Conservation (phyloP, 495 filamentous ascomycete genomes). For the Pseudoneurospora amorphoporcata region DNA sequence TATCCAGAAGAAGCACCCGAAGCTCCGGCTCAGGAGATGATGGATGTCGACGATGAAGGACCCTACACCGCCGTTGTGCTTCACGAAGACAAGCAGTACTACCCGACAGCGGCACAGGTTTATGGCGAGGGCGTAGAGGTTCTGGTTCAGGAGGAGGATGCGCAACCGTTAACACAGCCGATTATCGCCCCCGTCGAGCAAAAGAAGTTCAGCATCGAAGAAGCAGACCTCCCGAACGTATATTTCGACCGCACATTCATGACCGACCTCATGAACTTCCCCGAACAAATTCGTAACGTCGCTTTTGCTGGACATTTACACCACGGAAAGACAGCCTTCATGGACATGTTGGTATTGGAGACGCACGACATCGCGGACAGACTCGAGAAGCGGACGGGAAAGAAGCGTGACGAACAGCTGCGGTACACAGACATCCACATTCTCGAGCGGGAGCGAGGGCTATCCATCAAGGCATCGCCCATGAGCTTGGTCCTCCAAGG, state of each 20-base stretch:
- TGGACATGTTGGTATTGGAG: constrained; percentile 95
- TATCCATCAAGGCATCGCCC: constrained; percentile 90
- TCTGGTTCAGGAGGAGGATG: constrained; percentile 93
- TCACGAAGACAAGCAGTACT: constrained; percentile 99
- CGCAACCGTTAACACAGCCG: constrained; percentile 80
- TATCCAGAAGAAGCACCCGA: constrained; percentile 53
- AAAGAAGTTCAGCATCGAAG: constrained; percentile 92
- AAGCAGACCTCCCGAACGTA: constrained; percentile 81
- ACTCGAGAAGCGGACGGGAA: constrained; percentile 68
- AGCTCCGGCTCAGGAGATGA: constrained; percentile 66
- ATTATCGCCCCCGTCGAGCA: constrained; percentile 88
- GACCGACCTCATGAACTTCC: constrained; percentile 92
- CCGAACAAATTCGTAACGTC: constrained; percentile 86
- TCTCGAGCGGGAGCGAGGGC: constrained; percentile 75
- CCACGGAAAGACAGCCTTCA: constrained; percentile 94
- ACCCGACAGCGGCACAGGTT: constrained; percentile 88
- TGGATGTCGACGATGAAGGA: constrained; percentile 91
- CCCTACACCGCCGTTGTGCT: constrained; percentile 93
- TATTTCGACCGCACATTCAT: constrained; percentile 78
- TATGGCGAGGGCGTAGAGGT: constrained; percentile 93
- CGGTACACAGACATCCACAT: constrained; percentile 89
- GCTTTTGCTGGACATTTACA: constrained; percentile 88
- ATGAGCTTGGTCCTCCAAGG: constrained; percentile 88
- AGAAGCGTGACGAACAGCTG: constrained; percentile 78
- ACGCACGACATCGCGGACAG: constrained; percentile 78